Base-by-base conservation (phyloP, 805 yeast genomes). In the Candida pseudofarinosa region DNA sequence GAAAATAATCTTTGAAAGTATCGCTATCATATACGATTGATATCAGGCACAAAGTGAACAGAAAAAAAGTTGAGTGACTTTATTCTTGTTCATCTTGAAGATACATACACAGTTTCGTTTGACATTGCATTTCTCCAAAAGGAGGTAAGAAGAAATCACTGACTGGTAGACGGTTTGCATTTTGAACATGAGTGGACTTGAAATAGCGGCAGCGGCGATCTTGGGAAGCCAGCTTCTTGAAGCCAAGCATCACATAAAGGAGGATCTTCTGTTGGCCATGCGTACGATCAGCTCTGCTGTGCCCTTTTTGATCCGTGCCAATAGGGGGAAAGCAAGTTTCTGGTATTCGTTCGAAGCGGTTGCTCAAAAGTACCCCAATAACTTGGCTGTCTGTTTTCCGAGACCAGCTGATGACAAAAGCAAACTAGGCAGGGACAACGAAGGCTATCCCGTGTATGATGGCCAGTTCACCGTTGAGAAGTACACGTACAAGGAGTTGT, bases 321-420 rank as follows among this genome's bases (percentile, higher is more conserved):
- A 56, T 33, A 53, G 70, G 19, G 71, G 71, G 33, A 65, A 60
- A 42, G 78, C 82, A 40, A 81, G 82, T 52, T 74, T 76, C 53
- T 88, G 93, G 89, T 83, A 86, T 58, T 50, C 65, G 14, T 79
- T 88, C 51, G 95, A 85, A 51, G 49, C 63, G 19, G 62, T 75
- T n/a, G 89, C 74, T 3, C 42, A 55, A 19, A 59, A 63, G 42
- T 54, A 76, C 48, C 80, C 84, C 3, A 60, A 79, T 48, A 71
- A 71, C 32, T 55, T 62, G 14, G 95, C 91, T 1, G 57, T 90
- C n/a, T 67, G 78, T 2, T 89, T 81, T 55, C 75, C 85, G 4
- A 69, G 79, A 49, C 79, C 79, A 1, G 55, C 49, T 19, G 46
- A 48, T 33, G 54, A 63, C 46, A 56, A 66, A 10, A 59, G 60